A percentile compares a stretch with the other conserved stretches of the same genome.
Conservation (phyloP, 805 yeast species). For the Sugiyamaella chiloensis region DNA sequence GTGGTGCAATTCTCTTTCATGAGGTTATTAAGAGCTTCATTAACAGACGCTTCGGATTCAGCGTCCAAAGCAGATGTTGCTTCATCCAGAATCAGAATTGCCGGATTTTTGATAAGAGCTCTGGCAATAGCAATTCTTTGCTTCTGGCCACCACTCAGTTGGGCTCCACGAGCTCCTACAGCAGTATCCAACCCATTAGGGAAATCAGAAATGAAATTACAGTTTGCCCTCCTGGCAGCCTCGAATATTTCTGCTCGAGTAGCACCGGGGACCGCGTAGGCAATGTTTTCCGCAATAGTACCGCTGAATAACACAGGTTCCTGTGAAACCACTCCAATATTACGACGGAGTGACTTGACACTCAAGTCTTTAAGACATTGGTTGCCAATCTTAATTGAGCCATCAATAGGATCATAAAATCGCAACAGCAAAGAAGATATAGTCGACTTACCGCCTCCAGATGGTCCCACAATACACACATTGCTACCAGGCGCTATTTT, state of each 20-base stretch:
- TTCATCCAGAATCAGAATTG: conserved; percentile 82
- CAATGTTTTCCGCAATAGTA: conserved; percentile 74
- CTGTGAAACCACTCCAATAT: conserved; percentile 88
- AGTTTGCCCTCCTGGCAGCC: conserved; percentile 70
- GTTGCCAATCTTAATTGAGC: conserved; percentile 62
- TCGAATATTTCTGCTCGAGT: conserved; percentile 58
- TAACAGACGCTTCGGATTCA: conserved; percentile 81
- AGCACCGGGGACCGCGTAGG: conserved; percentile 63
- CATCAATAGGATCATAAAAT: conserved; percentile 74
- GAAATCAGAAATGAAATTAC: conserved; percentile 67
- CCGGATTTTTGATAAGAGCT: conserved; percentile 74
- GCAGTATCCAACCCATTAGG: conserved; percentile 80
- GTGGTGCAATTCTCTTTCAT: conserved; percentile 56
- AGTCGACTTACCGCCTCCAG: conserved; percentile 94
- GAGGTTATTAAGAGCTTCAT: conserved; percentile 61
- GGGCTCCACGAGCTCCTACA: conserved; percentile 85
- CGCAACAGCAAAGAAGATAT: conserved; percentile 74
- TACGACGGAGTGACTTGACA: conserved; percentile 66
- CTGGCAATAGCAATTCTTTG: conserved; percentile 91
- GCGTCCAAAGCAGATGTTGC: conserved; percentile 94
- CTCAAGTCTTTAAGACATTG: conserved; percentile 61
- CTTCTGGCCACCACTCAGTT: conserved; percentile 91
- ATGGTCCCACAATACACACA: conserved; percentile 93
- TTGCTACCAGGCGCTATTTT: conserved; percentile 76
- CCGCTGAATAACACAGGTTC: conserved; percentile 90